Evolutionary conservation across 805 yeast species (phyloP), one percentile per base, ranked within the genome.

Genomic region (Candida coquimbonensis): DNA sequence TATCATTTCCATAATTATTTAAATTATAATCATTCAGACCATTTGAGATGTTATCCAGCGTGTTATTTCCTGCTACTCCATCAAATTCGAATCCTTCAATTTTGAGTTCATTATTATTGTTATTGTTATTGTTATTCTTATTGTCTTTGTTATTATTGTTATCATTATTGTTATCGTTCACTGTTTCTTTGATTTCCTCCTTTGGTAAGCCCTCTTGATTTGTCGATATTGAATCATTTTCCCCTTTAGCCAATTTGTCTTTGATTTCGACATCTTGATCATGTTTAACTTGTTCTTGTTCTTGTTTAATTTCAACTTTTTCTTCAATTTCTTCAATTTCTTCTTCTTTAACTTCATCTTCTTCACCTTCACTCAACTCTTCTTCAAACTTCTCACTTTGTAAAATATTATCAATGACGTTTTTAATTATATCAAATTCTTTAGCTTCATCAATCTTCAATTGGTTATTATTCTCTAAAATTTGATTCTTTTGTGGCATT

Each of bases 401-500:
- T 5, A 52, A 17, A 12, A 52, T 50, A 9, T 38, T 21, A n/a
- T 26, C 40, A 37, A 52, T 44, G 9, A 49, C 42, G 17, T 43
- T 38, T 8, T 40, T 39, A 7, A 42, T 14, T 2, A 49, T 47
- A 1, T 45, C 49, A 16, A 47, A 41, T 14, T 47, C 54, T 12
- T 48, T 47, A 16, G 47, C 49, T 19, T 45, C 47, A 3, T 49
- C 43, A 9, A 44, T 12, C 2, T 13, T 17, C 4, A 13, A 7
- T 21, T 21, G 24, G 7, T 21, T 21, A 29, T 29, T 13, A 29
- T 29, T 29, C 7, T 36, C 48, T 4, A 9, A 31, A 14, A 26
- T 19, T 12, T 40, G 19, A 9, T 39, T 38, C 17, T 42, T 39
- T 9, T 67, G 68, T 36, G 75, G 74, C 50, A 77, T 64, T 21